These are phyloP conservation scores for Brassica incana DNA, from an alignment of 345 rosid species.

Conservation along the genomic window DNA sequence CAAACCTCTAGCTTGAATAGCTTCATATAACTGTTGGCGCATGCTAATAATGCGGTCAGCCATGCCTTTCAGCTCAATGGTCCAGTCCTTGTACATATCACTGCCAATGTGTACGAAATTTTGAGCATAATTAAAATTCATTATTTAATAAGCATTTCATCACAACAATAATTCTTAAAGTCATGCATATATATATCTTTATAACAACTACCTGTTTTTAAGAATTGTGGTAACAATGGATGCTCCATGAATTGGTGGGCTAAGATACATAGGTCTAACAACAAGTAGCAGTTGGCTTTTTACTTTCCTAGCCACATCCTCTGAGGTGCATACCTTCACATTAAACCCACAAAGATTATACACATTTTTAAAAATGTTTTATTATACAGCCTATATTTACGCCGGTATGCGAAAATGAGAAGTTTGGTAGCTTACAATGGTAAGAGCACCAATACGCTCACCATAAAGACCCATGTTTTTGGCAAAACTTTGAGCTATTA, in stretches of 20 bases:
- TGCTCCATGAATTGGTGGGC: slow-evolving; percentile 79
- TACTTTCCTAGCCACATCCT: slow-evolving; percentile 66
- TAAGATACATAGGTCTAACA: slow-evolving; percentile 69
- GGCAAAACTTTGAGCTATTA: slow-evolving; percentile 67
- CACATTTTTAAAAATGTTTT: neutral
- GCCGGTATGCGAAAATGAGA: neutral
- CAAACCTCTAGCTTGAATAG: slow-evolving; percentile 57
- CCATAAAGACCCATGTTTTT: slow-evolving; percentile 82
- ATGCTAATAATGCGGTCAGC: slow-evolving; percentile 67
- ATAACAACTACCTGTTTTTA: slow-evolving; percentile 47
- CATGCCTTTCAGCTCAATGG: slow-evolving; percentile 71
- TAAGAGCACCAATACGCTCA: slow-evolving; percentile 79
- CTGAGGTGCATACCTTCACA: slow-evolving; percentile 65
- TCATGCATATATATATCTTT: neutral
- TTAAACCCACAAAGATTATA: slow-evolving; percentile 7
- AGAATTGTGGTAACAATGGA: slow-evolving; percentile 67
- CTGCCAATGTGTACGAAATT: slow-evolving; percentile 37
- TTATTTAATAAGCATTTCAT: neutral
- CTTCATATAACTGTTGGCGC: slow-evolving; percentile 67
- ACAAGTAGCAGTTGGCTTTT: slow-evolving; percentile 68
- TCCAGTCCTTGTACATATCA: slow-evolving; percentile 64
- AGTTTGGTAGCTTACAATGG: slow-evolving; percentile 55
- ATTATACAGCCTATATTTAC: neutral
- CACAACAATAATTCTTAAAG: neutral
- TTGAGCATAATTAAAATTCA: neutral